These are phyloP conservation scores for Suillus brevipes DNA, from an alignment of 768 basidiomycete genomes.

Conservation along the genomic window DNA sequence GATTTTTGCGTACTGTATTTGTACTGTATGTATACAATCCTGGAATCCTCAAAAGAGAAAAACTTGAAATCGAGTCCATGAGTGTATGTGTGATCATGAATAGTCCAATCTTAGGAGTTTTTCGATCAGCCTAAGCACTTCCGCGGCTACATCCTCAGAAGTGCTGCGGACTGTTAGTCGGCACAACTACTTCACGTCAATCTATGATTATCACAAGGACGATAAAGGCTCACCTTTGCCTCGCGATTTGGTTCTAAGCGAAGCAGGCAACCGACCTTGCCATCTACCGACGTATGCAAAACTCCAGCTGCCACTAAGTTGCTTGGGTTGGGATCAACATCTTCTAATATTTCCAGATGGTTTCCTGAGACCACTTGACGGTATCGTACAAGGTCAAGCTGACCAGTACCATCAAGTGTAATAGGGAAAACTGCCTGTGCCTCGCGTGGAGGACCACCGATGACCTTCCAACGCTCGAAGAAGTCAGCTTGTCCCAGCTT, in stretches of 20 bases:
- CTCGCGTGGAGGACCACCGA: conserved; percentile 93
- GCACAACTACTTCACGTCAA: conserved; percentile 60
- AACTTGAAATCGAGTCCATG: not conserved
- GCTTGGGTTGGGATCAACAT: conserved; percentile 90
- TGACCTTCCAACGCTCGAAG: conserved; percentile 98
- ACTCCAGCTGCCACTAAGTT: conserved; percentile 97
- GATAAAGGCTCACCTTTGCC: conserved; percentile 68
- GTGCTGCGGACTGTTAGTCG: conserved; percentile 93
- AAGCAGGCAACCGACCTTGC: conserved; percentile 94
- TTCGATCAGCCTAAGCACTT: conserved; percentile 58
- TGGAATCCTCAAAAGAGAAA: conserved; percentile 10
- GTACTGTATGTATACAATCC: conserved; percentile 26
- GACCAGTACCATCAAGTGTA: conserved; percentile 59
- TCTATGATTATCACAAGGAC: not conserved
- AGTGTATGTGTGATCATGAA: conserved; percentile 11
- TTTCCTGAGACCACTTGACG: conserved; percentile 77
- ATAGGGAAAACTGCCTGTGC: conserved; percentile 88
- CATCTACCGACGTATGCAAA: conserved; percentile 84
- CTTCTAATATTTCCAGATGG: conserved; percentile 72
- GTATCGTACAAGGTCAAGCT: conserved; percentile 74
- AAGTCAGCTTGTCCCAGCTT: conserved; percentile 82
- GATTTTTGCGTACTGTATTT: conserved; percentile 27
- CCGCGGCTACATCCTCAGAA: conserved; percentile 82
- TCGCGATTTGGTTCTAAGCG: conserved; percentile 94
- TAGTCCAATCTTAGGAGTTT: conserved; percentile 35